phyloP scores from a whole-genome alignment of 495 filamentous ascomycete species.

The Aspergillus panamensis region DNA sequence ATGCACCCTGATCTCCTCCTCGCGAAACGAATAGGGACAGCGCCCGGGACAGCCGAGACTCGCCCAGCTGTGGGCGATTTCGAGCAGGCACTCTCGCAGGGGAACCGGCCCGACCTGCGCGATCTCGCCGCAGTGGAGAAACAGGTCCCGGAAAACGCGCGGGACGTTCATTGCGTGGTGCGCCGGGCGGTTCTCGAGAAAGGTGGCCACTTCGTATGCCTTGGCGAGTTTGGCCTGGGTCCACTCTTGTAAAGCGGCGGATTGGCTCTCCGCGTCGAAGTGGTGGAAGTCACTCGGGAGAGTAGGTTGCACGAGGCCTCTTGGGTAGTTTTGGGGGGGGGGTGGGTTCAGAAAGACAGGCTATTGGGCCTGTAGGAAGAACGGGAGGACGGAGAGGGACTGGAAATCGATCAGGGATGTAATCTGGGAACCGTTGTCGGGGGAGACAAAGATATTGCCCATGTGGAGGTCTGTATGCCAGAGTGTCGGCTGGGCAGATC shows the following conservation, averaged over 20 bases:
- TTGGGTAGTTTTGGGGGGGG: slow-evolving; percentile 26
- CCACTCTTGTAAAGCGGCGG: slow-evolving; percentile 24
- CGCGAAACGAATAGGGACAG: slow-evolving; percentile 31
- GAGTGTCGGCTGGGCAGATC: slow-evolving; percentile 27
- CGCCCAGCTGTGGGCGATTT: slow-evolving; percentile 32
- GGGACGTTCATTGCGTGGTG: slow-evolving; percentile 30
- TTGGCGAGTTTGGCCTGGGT: slow-evolving; percentile 30
- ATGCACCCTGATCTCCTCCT: slow-evolving; percentile 27
- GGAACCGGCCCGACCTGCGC: slow-evolving; percentile 34
- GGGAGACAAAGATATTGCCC: slow-evolving; percentile 35
- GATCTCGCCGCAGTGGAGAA: slow-evolving; percentile 30
- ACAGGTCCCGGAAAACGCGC: slow-evolving; percentile 35
- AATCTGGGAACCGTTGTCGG: slow-evolving; percentile 26
- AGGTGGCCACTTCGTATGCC: slow-evolving; percentile 34
- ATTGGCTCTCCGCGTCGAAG: slow-evolving; percentile 27
- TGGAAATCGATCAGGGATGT: slow-evolving; percentile 33
- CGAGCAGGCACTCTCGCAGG: slow-evolving; percentile 33
- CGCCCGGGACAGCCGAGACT: slow-evolving; percentile 27
- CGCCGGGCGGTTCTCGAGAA: slow-evolving; percentile 27
- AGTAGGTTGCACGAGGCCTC: slow-evolving; percentile 26
- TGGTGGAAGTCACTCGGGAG: slow-evolving; percentile 30
- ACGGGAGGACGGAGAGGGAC: slow-evolving; percentile 24
- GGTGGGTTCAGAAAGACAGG: slow-evolving; percentile 33
- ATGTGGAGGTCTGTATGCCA: slow-evolving; percentile 40
- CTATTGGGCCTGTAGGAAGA: slow-evolving; percentile 33